Base-by-base conservation (phyloP, 352 stramenopile genomes). In the Globisporangium rhizosaccharum region DNA sequence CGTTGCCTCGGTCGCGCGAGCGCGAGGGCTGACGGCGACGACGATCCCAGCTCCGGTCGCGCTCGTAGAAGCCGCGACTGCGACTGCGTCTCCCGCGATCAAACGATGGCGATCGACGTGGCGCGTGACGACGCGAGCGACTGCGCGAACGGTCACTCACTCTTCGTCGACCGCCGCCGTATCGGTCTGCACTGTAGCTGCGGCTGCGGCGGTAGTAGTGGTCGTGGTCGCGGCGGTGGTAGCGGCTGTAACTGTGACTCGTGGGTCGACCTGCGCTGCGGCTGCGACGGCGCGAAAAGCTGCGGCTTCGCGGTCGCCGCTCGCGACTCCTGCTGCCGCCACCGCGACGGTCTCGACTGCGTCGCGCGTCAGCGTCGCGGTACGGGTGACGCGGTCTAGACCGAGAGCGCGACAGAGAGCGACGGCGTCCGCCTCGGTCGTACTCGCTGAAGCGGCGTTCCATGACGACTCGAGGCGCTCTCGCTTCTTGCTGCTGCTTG, bases 11-110 rank as follows among this genome's bases (percentile, higher is more conserved):
- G 10, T 62, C 61, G 10, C 61, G 61, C n/a, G 54, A 62, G 20
- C 54, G 60, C 54, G 60, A 66, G 10, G 25, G 41, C 18, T 51
- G 30, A 51, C 61, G 50, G 9, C 48, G 60, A 10, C 20, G 41
- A 20, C 44, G 42, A 9, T 62, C 46, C 26, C 49, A 41, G 28
- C 49, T 53, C 15, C 30, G 36, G 33, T 65, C 44, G 36, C 44
- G 37, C 17, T 30, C 14, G 30, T 46, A 18, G 39, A 45, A 33
- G 49, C 58, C 26, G 36, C 28, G 57, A 20, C 55, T 53, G 44
- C 28, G 52, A 11, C 51, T 42, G 33, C 51, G 51, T 10, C 33
- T 25, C 7, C 51, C 30, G 11, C 55, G 53, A 18, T 57, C 47
- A 36, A 56, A 37, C 42, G 55, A 62, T 18, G 45, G 15, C 8